Base-by-base conservation (phyloP, 2,329 filamentous ascomycete genomes). In the Hortaea werneckii region DNA sequence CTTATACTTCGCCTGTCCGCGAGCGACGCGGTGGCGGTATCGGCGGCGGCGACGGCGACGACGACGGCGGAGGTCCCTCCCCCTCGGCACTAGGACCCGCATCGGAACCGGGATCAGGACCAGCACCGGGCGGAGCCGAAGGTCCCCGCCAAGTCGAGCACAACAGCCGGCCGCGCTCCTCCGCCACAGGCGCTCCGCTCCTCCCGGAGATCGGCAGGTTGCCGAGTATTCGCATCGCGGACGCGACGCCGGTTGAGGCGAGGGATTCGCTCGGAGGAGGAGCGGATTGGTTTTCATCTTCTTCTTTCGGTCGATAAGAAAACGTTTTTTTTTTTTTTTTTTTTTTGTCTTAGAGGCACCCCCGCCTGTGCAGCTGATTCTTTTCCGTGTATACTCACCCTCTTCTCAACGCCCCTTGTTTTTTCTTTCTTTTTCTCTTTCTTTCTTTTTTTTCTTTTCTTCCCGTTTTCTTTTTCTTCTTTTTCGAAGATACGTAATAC, bases 221-320 rank as follows among this genome's bases (percentile, higher is more conserved):
- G 13, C 69, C 69, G 0, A 70, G 66, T 41, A 71, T 73, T 42
- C 63, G 66, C 8, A 64, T 72, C 28, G 69, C 66, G 1, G 60
- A 65, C 7, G 67, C 58, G 2, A 60, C 62, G 9, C 59, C 62
- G 2, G 52, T 59, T 20, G 58, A 61, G 28, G 49, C 54, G 9
- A 40, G 48, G 12, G 20, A 4, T n/a, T 37, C 13, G 8, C 29
- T 48, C 1, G 35, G 37, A 38, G 20, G 20, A 20, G 20, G 20
- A 20, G 20, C 2, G 20, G 20, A 20, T 20, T 20, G 20, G 20
- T 20, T 20, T 20, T 20, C 20, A 2, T 4, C 20, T 20, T 20
- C 20, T 20, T 20, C 20, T 20, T 20, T 20, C 4, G 20, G 20
- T 20, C 20, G 20, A 20, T 20, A 20, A 20, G 20, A 35, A n/a